phyloP scores from a whole-genome alignment of 139 green algal species.

The Tetradesmus obliquus region DNA sequence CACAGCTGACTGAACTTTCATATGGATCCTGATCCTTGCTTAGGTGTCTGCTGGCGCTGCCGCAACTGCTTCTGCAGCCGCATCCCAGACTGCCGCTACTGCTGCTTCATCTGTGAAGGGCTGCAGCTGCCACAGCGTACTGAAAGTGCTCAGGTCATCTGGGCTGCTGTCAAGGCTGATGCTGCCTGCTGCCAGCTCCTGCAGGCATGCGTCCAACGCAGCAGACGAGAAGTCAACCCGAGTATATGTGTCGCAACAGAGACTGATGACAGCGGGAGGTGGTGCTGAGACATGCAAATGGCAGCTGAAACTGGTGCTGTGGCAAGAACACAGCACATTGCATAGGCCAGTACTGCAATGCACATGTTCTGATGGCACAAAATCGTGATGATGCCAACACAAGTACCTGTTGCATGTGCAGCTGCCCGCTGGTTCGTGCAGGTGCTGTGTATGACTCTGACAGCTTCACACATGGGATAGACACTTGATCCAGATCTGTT shows the following conservation, averaged over 20 bases:
- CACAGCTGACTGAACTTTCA: too few species aligned
- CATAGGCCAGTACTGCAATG: too few species aligned
- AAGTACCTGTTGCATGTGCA: not conserved
- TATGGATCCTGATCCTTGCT: not conserved
- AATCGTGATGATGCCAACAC: not conserved
- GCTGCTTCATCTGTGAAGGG: conserved; percentile 21
- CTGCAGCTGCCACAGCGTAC: conserved; percentile 27
- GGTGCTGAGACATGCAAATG: too few species aligned
- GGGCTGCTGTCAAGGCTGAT: not conserved
- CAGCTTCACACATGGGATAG: too few species aligned
- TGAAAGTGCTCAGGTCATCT: not conserved
- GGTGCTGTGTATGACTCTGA: too few species aligned
- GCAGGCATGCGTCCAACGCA: not conserved
- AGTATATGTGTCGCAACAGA: too few species aligned
- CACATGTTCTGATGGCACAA: not conserved
- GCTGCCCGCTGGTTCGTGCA: too few species aligned
- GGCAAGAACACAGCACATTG: too few species aligned
- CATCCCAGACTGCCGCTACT: not conserved
- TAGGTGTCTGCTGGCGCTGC: not conserved
- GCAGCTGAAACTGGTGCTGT: too few species aligned
- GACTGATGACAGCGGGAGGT: too few species aligned
- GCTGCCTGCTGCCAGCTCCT: not conserved
- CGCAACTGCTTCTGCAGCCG: not conserved
- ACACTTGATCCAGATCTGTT: too few species aligned
- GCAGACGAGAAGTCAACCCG: too few species aligned